Base-by-base conservation (phyloP, 192 early-diverging fungal species). In the Pilobolus umbonatus region DNA sequence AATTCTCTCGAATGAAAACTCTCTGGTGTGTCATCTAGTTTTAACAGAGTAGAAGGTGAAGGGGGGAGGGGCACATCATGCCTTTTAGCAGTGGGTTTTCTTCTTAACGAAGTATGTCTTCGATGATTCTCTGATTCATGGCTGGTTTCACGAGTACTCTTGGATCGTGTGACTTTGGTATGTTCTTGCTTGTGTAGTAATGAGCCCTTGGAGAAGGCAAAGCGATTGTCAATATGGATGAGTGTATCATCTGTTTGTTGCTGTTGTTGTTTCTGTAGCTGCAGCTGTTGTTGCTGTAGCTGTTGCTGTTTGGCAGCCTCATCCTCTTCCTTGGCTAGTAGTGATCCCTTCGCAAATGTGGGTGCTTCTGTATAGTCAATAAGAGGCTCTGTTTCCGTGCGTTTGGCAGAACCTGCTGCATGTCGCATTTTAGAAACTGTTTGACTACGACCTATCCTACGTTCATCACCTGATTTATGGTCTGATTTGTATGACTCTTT, bases 21-120 rank as follows among this genome's bases (percentile, higher is more conserved):
- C 38, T 65, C 64, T 8, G 55, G 64, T 3, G 64, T 65, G 22
- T 55, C 55, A 34, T 65, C 48, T 26, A 65, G 24, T 10, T 29
- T 17, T 12, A 65, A 22, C 19, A 65, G 25, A n/a, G 38, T 56
- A 43, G 55, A 3, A 39, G 9, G 14, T 42, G 55, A 19, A 10
- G 29, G 21, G 21, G 39, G 17, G 63, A 30, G 9, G 54, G 9
- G 61, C 12, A 52, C 48, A 8, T 65, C 64, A 31, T 51, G 64
- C 32, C 36, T 28, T 26, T 43, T 43, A 30, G 22, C 4, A 4
- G 60, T 60, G 17, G 24, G 26, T 54, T 62, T 62, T 26, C 60
- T 28, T 32, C 42, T 25, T 8, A 62, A 17, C 1, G 60, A 62
- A 3, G 42, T 35, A 19, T 62, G 60, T 10, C 40, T 48, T 43